Evolutionary conservation across 208 protist genomes (phyloP).

Genomic region (Perkinsela sp.): DNA sequence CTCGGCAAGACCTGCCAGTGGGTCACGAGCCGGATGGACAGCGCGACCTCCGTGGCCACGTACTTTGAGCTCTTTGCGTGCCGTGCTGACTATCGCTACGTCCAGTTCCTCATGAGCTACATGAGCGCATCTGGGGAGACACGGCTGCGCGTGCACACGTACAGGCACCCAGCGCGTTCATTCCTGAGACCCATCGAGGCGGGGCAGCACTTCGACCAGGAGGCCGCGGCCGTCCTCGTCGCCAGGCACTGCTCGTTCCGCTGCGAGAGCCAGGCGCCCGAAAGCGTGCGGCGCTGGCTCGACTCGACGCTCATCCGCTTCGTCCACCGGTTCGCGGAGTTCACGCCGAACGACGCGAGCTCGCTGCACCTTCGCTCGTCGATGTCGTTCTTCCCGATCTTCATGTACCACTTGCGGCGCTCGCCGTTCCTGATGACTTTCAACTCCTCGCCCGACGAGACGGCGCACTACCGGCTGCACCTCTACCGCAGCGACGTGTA

Average conservation of each 20-base stretch:
- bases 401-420: slow-evolving; percentile 93
- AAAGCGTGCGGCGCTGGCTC: slow-evolving; percentile 92
- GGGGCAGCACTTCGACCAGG: slow-evolving; percentile 80
- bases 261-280: slow-evolving; percentile 73
- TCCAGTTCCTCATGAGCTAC: slow-evolving; percentile 84
- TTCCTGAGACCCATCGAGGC: slow-evolving; percentile 27
- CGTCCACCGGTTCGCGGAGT: slow-evolving; percentile 74
- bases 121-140: slow-evolving; percentile 39
- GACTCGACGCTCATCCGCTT: slow-evolving; percentile 92
- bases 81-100: slow-evolving; percentile 16
- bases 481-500: slow-evolving; percentile 72
- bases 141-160: slow-evolving; percentile 58
- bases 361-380: slow-evolving; percentile 57
- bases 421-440: slow-evolving; percentile 86
- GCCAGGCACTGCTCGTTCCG: slow-evolving; percentile 82
- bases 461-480: slow-evolving; percentile 76
- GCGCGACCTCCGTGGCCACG: slow-evolving; percentile 68
- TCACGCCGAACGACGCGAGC: slow-evolving; percentile 55
- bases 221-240: slow-evolving; percentile 83
- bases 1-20: slow-evolving; percentile 86
- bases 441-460: slow-evolving; percentile 91
- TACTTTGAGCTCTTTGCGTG: slow-evolving; percentile 66
- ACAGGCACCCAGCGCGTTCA: slow-evolving; percentile 15
- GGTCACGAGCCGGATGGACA: slow-evolving; percentile 75
- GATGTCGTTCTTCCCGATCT: slow-evolving; percentile 90